phyloP scores from a whole-genome alignment of 768 basidiomycete genomes.

The Tylopilus plumbeoviolaceoides region DNA sequence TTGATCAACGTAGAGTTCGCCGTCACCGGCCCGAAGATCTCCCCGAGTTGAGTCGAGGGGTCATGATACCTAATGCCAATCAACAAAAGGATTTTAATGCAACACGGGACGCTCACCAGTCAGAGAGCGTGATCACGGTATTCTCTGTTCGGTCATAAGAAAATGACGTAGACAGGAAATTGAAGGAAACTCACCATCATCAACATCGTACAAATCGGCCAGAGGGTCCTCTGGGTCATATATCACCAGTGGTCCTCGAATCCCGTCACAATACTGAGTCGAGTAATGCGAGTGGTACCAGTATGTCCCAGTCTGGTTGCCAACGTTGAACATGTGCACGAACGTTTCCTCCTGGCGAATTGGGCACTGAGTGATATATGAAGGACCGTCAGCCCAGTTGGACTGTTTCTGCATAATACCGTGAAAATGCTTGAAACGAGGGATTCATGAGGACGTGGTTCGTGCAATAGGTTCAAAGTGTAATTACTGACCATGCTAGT shows the following conservation, averaged over 20 bases:
- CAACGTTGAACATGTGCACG: conserved; percentile 31
- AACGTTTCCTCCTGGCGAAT: conserved; percentile 29
- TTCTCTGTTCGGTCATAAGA: conserved; percentile 14
- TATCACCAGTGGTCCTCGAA: conserved; percentile 25
- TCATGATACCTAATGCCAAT: not conserved
- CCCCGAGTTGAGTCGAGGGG: not conserved
- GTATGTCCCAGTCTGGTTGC: conserved; percentile 32
- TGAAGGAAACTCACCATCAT: conserved; percentile 29
- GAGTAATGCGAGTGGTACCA: conserved; percentile 36
- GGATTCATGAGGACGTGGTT: conserved; percentile 4
- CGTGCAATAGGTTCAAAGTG: not conserved
- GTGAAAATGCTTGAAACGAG: not conserved
- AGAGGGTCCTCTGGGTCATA: conserved; percentile 31
- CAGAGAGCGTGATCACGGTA: conserved; percentile 31
- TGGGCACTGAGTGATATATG: conserved; percentile 2
- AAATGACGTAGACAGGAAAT: not conserved
- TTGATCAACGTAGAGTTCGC: conserved; percentile 1
- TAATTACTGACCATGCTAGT: conserved; percentile 36
- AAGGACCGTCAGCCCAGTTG: conserved; percentile 2
- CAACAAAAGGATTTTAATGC: not conserved
- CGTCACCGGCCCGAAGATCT: not conserved
- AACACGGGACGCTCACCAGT: not conserved
- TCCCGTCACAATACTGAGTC: not conserved
- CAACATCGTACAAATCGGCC: conserved; percentile 37
- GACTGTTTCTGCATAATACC: not conserved